Evolutionary conservation across 2,329 filamentous ascomycete genomes (phyloP).

Genomic region (Fusarium chlamydosporum): DNA sequence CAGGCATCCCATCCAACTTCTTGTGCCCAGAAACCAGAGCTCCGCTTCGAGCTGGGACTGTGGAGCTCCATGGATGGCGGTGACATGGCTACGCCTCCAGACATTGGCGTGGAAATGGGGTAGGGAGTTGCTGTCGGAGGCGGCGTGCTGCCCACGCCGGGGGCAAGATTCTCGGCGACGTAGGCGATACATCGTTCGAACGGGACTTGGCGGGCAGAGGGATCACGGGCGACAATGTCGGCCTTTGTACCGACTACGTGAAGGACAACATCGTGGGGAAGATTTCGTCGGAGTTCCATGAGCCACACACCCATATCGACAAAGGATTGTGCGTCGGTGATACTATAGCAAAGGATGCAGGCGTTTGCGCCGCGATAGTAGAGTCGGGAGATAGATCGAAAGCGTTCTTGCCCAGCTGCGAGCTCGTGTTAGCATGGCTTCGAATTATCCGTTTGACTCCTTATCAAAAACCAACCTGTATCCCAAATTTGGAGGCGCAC

Average conservation of each 20-base stretch:
- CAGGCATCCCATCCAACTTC: constrained; percentile 97
- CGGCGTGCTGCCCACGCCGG: constrained; percentile 75
- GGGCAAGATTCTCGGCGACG: constrained; percentile 90
- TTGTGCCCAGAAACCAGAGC: constrained; percentile 88
- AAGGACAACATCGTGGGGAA: constrained; percentile 83
- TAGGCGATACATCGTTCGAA: constrained; percentile 98
- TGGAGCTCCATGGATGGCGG: constrained; percentile 64
- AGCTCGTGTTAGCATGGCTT: constrained; percentile 19
- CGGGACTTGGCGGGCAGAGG: constrained; percentile 82
- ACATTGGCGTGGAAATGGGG: constrained; percentile 46
- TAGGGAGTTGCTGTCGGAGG: constrained; percentile 71
- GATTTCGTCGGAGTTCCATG: constrained; percentile 83
- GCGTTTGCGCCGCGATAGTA: constrained; percentile 98
- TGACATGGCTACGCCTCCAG: constrained; percentile 37
- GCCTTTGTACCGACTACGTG: constrained; percentile 97
- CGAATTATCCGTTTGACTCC: background rate
- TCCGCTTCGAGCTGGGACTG: constrained; percentile 74
- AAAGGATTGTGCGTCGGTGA: constrained; percentile 88
- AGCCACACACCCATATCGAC: constrained; percentile 94
- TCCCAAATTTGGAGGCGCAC: constrained; percentile 98
- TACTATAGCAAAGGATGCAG: constrained; percentile 94
- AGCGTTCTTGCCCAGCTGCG: constrained; percentile 89
- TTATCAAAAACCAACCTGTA: constrained; percentile 68
- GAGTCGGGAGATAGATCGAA: constrained; percentile 91
- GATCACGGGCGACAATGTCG: constrained; percentile 90